These are phyloP conservation scores for Diaporthe sp. DNA, from an alignment of 2,329 filamentous ascomycete genomes.

Conservation along the genomic window DNA sequence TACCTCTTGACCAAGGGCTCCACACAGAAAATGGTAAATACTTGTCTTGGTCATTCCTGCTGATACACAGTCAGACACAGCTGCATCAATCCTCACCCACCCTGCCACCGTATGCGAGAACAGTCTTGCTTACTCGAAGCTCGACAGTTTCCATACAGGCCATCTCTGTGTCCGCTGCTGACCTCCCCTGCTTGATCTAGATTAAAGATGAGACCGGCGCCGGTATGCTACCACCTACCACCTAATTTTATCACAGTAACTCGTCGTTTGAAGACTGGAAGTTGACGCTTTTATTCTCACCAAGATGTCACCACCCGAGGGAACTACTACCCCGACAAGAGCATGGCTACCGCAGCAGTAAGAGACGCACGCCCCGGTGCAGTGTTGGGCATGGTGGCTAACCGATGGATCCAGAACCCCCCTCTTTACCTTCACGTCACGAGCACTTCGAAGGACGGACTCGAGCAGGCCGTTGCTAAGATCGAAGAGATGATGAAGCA, in stretches of 20 bases:
- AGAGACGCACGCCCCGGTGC: constrained; percentile 54
- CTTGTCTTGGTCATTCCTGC: constrained; percentile 74
- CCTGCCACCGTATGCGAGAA: constrained; percentile 63
- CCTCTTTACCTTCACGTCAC: constrained; percentile 96
- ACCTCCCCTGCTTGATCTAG: constrained; percentile 92
- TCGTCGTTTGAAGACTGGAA: constrained; percentile 60
- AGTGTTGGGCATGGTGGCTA: constrained; percentile 31
- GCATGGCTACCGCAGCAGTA: constrained; percentile 94
- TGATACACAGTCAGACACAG: constrained; percentile 66
- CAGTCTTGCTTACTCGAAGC: constrained; percentile 79
- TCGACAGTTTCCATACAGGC: constrained; percentile 73
- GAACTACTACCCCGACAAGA: constrained; percentile 97
- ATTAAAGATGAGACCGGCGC: constrained; percentile 99
- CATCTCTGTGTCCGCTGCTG: constrained; percentile 91
- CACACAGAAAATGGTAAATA: constrained; percentile 99
- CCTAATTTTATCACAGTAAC: constrained; percentile 50
- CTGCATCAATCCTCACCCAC: constrained; percentile 43
- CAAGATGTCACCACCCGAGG: constrained; percentile 99
- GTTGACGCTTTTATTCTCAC: constrained; percentile 71
- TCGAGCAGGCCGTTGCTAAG: constrained; percentile 88
- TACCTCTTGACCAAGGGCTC: constrained; percentile 97
- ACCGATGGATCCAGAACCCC: constrained; percentile 75
- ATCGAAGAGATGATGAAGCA: constrained; percentile 97
- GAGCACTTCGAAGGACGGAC: constrained; percentile 90
- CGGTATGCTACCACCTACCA: constrained; percentile 83